phyloP scores from a whole-genome alignment of 2,329 filamentous ascomycete species.

The Colletotrichum magnum region DNA sequence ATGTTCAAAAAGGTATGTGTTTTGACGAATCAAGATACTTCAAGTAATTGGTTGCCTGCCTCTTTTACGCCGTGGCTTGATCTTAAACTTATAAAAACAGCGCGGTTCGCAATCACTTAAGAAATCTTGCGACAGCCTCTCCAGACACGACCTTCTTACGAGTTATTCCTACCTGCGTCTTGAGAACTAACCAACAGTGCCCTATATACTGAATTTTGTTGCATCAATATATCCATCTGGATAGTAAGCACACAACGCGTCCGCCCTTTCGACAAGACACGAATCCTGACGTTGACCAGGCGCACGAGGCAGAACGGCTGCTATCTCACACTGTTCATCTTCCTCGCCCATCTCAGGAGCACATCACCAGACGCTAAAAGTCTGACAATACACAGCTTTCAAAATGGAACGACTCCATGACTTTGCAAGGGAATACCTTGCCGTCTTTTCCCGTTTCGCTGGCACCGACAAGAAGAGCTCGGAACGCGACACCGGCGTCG shows the following conservation, averaged over 20 bases:
- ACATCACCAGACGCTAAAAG: conserved; percentile 2
- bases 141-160: no score
- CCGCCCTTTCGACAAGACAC: background rate
- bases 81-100: no score
- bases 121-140: no score
- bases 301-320: conserved; percentile 3
- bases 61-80: no score
- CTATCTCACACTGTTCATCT: conserved; percentile 8
- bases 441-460: background rate
- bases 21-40: no score
- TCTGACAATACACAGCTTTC: background rate
- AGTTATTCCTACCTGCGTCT: no score
- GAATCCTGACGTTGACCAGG: conserved; percentile 5
- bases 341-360: background rate
- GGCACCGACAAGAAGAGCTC: conserved; percentile 11
- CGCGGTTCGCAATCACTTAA: no score
- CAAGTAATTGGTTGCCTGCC: no score
- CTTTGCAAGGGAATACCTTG: conserved; percentile 3
- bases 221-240: background rate
- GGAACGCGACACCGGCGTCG: background rate
- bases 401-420: conserved; percentile 22
- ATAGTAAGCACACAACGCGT: conserved; percentile 19
- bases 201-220: no score
- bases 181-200: no score
- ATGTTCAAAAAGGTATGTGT: no score